Conservation (phyloP, 2,329 filamentous ascomycete genomes). For the Ampelomyces quisqualis region DNA sequence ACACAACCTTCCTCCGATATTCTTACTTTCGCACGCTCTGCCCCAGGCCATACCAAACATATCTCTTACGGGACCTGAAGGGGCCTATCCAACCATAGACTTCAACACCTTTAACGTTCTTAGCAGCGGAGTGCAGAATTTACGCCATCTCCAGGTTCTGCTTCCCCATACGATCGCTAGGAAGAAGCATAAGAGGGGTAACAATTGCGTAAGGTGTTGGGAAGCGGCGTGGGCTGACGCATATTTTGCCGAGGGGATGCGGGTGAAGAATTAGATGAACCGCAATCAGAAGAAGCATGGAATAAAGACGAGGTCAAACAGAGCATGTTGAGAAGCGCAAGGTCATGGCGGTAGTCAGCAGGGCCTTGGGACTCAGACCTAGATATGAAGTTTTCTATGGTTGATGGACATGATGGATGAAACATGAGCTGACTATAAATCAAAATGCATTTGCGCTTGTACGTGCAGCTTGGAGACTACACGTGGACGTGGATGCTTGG, state of each 20-base stretch:
- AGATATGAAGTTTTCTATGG: no score
- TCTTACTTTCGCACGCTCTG: not conserved
- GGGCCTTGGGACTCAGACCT: no score
- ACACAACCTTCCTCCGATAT: not conserved
- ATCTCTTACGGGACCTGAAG: not conserved
- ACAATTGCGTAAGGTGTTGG: not conserved
- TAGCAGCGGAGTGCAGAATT: not conserved
- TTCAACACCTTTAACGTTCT: not conserved
- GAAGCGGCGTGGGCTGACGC: not conserved
- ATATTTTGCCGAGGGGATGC: not conserved
- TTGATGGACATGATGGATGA: no score
- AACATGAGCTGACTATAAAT: no score
- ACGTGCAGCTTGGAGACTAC: no score
- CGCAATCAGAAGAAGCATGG: no score
- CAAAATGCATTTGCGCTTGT: no score
- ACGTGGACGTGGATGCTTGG: no score
- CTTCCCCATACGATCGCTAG: not conserved
- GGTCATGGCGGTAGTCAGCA: no score
- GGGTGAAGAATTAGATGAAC: not conserved
- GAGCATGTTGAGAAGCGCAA: no score
- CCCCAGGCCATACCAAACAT: not conserved
- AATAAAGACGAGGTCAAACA: no score
- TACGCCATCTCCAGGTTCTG: not conserved
- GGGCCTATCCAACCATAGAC: conserved; percentile 1
- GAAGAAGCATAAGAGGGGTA: not conserved